Base-by-base conservation (phyloP, 2,329 filamentous ascomycete genomes). In the Claviceps sorghi region DNA sequence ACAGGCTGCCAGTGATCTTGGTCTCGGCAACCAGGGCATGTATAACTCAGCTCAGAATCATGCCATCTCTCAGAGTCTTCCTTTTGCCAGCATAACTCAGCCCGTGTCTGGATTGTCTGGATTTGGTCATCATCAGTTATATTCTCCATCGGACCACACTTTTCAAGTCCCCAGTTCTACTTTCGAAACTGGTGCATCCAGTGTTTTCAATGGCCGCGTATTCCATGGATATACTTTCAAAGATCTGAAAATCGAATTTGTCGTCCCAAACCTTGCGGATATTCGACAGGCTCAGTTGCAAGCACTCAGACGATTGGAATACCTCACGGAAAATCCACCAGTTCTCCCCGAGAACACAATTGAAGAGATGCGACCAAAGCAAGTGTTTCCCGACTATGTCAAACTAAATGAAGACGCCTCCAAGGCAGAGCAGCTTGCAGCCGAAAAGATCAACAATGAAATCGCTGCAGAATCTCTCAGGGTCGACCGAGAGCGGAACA, bases 401-500 rank as follows among this genome's bases (percentile, higher is more conserved):
- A 47, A 55, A 2, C 44, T 65, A 2, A 57, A 58, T 0, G 53
- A 49, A 32, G 8, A 51, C 44, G 48, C 48, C 4, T 34, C 43
- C 34, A 15, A 38, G 15, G 43, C 26, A 10, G 29, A 21, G 6
- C 19, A 26, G 26, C 36, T 55, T 0, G 58, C 52, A 2, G 54
- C 59, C 2, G 56, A 60, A 21, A 54, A 48, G 0, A 52, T 54
- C 7, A 64, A 64, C 52, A 65, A 68, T 49, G 13, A 46, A 6
- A 60, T 67, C 40, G 59, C 64, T 2, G 52, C 52, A 3, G 49
- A 57, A 21, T 56, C 58, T 9, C 60, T 62, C 52, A 48, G 26
- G 4, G 47, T 62, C 1, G 63, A 68, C 19, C 59, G 64, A 2
- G 53, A 60, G 43, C 59, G 68, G 4, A 71, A 71, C 59, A 71